Evolutionary conservation across 768 basidiomycete genomes (phyloP).

Genomic region (Naganishia onofrii): DNA sequence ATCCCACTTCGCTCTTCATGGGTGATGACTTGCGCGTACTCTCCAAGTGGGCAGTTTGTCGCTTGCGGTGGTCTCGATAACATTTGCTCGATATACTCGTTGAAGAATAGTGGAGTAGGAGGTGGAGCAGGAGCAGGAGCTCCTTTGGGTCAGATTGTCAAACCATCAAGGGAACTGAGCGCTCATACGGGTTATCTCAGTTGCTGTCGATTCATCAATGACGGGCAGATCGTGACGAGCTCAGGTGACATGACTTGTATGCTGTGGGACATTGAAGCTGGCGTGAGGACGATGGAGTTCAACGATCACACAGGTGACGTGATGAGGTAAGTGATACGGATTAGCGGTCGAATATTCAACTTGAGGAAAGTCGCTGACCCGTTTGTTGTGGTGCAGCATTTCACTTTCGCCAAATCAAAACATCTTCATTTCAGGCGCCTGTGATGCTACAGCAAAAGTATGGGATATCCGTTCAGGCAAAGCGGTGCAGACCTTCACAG

Average conservation of each 20-base stretch:
- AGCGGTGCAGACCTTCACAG: slow-evolving; percentile 96
- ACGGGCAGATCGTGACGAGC: slow-evolving; percentile 94
- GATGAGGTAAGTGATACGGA: slow-evolving; percentile 76
- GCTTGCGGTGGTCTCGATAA: slow-evolving; percentile 99
- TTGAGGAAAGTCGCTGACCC: background rate
- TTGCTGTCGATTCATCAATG: slow-evolving; percentile 98
- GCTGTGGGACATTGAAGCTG: slow-evolving; percentile 99
- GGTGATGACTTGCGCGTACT: slow-evolving; percentile 99
- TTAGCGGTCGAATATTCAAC: background rate
- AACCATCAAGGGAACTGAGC: slow-evolving; percentile 89
- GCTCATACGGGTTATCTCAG: slow-evolving; percentile 97
- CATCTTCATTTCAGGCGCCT: slow-evolving; percentile 97
- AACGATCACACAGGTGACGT: slow-evolving; percentile 99
- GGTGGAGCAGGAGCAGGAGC: slow-evolving; percentile 57
- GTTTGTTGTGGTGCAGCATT: slow-evolving; percentile 58
- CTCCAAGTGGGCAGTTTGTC: slow-evolving; percentile 93
- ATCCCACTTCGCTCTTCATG: slow-evolving; percentile 96
- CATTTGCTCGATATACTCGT: slow-evolving; percentile 96
- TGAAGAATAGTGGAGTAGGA: slow-evolving; percentile 57
- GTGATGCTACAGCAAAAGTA: slow-evolving; percentile 95
- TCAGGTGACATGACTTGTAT: slow-evolving; percentile 99
- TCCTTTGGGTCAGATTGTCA: slow-evolving; percentile 55
- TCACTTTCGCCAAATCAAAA: slow-evolving; percentile 92
- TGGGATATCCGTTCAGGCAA: slow-evolving; percentile 99
- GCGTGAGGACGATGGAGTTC: slow-evolving; percentile 95